Percentiles rank a stretch among this genome's conserved stretches.
These are phyloP conservation scores for Sequoiadendron giganteum DNA, from an alignment of 75 land plant genomes.

Conservation along the genomic window DNA sequence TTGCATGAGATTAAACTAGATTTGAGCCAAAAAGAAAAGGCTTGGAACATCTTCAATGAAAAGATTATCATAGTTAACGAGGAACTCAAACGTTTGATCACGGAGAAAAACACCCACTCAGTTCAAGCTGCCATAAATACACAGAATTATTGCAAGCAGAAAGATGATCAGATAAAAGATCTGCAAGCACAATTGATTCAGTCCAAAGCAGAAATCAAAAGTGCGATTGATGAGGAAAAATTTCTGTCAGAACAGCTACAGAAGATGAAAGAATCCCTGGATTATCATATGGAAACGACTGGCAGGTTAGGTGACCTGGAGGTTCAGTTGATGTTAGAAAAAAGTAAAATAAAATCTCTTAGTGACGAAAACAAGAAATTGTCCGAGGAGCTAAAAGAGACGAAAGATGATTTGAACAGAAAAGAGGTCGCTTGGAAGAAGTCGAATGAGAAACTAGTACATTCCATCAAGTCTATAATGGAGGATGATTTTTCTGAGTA, in stretches of 20 bases:
- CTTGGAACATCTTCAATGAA: not conserved
- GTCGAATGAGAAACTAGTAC: not conserved
- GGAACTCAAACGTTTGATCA: not conserved
- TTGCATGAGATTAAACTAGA: not conserved
- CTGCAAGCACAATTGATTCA: not conserved
- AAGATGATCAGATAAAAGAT: slow-evolving; percentile 3
- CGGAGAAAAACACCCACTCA: not conserved
- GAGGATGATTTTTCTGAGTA: not conserved
- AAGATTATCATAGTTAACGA: not conserved
- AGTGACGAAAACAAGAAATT: not conserved
- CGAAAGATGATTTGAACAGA: slow-evolving; percentile 2
- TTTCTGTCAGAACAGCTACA: not conserved
- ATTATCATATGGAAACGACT: not conserved
- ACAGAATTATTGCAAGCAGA: not conserved
- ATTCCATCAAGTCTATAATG: not conserved
- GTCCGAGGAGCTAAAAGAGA: not conserved
- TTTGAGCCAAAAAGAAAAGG: not conserved
- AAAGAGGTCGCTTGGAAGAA: slow-evolving; percentile 4
- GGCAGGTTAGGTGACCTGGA: not conserved
- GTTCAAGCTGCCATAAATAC: not conserved
- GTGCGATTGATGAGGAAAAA: not conserved
- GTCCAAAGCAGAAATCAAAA: slow-evolving; percentile 2
- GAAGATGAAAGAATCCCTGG: not conserved
- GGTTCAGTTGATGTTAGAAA: not conserved
- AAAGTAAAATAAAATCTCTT: not conserved